Evolutionary conservation across 768 basidiomycete species (phyloP).

Genomic region (Amanita thiersii): DNA sequence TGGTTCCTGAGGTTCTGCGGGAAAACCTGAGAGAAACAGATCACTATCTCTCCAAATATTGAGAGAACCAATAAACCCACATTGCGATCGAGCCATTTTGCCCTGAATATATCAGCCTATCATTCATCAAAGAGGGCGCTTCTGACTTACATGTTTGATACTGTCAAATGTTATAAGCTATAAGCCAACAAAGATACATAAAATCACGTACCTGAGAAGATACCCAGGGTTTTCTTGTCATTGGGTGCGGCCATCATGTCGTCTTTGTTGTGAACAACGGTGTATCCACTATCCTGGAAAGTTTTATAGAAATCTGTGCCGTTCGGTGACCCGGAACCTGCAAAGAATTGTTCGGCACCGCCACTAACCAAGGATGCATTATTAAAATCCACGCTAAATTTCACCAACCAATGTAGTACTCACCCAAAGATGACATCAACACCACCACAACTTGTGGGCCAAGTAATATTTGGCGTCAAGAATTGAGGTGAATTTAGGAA

Average conservation of each 20-base stretch:
- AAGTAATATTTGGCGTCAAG: slow-evolving; percentile 25
- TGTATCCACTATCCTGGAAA: slow-evolving; percentile 30
- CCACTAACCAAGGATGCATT: slow-evolving; percentile 18
- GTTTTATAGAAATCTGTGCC: slow-evolving; percentile 34
- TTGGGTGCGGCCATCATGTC: slow-evolving; percentile 21
- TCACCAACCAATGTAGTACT: slow-evolving; percentile 3
- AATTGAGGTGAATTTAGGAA: slow-evolving; percentile 24
- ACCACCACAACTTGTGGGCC: slow-evolving; percentile 33
- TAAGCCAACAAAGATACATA: no score
- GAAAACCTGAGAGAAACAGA: slow-evolving; percentile 18
- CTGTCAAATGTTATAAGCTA: not conserved
- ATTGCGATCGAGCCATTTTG: slow-evolving; percentile 37
- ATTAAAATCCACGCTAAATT: not conserved
- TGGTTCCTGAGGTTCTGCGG: slow-evolving; percentile 26
- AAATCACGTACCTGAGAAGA: slow-evolving; percentile 27
- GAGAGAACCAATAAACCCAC: slow-evolving; percentile 12
- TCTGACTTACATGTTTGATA: slow-evolving; percentile 2
- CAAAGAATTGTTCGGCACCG: slow-evolving; percentile 35
- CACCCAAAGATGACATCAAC: slow-evolving; percentile 38
- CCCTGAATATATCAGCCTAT: slow-evolving; percentile 18
- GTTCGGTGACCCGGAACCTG: slow-evolving; percentile 27
- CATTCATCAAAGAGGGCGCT: no score
- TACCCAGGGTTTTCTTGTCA: slow-evolving; percentile 32
- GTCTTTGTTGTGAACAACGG: slow-evolving; percentile 29
- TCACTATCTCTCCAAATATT: not conserved